Conservation (phyloP, 345 rosid species). For the Acer saccharum region DNA sequence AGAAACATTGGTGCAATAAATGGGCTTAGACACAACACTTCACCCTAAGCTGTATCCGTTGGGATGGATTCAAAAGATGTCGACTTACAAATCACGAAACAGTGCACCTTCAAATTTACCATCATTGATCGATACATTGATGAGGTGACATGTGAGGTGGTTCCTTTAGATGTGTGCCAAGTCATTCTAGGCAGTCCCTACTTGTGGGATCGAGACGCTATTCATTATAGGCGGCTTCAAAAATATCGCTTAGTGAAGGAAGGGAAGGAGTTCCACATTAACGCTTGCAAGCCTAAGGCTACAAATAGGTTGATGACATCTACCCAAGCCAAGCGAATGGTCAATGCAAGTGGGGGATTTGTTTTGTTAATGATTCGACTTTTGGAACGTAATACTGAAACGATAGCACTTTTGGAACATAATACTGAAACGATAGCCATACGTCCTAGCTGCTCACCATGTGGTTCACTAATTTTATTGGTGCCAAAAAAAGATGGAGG, state of each 20-base stretch:
- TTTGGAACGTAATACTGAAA: neutral
- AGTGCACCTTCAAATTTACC: neutral
- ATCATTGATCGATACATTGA: neutral
- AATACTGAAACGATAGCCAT: neutral
- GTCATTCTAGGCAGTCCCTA: neutral
- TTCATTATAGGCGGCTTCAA: constrained; percentile 1
- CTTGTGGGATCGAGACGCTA: neutral
- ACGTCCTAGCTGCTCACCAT: too few relatives aligned
- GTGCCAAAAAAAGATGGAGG: too few relatives aligned
- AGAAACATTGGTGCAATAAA: neutral
- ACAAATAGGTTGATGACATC: neutral
- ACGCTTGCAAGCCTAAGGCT: neutral
- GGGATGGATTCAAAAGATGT: neutral
- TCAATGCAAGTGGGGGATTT: neutral
- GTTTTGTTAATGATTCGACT: neutral
- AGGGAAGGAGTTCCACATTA: neutral
- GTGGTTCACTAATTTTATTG: too few relatives aligned
- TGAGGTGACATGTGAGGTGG: neutral
- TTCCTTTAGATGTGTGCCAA: constrained; percentile 5
- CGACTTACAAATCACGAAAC: neutral
- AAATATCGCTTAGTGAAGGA: neutral
- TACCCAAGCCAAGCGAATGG: neutral
- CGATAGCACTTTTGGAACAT: neutral
- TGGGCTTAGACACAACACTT: neutral
- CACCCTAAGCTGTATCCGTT: neutral